Base-by-base conservation (phyloP, 2,329 filamentous ascomycete species). In the Ustulina deusta region DNA sequence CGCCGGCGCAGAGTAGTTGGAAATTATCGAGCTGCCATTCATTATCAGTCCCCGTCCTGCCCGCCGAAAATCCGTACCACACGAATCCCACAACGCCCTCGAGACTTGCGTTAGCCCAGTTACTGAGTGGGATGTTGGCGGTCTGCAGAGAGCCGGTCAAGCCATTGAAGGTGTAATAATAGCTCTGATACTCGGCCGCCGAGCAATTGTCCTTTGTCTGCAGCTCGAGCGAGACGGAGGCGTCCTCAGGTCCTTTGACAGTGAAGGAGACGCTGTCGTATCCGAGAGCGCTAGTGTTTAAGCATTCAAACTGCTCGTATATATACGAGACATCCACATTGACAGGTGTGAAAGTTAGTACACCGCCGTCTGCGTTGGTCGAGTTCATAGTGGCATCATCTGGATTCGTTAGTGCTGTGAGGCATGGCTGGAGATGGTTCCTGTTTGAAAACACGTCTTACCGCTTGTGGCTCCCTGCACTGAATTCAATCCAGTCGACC, bases 121-220 rank as follows among this genome's bases (percentile, higher is more conserved):
- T 81, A 59, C 78, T 82, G 29, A 88, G 75, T 2, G 85, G 85
- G 22, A 89, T 72, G 6, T 80, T 85, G 65, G 87, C 73, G 5
- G 83, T 85, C 76, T 88, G 83, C 2, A 80, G 80, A 20, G 76
- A 74, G 29, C 85, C 85, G 6, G 83, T 87, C 57, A 88, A 73
- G 25, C 81, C 81, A 51, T 78, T 79, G n/a, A 86, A 73, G 6
- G 78, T 77, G 55, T 78, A 80, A 67, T 79, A 84, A 68, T 80
- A 79, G 67, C 85, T 87, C 52, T 74, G 65, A 49, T 75, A 76
- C 36, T 69, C 72, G 6, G 70, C 65, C 0, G 61, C 64, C 6
- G 55, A 44, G 57, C 76, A 76, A 17, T 71, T 60, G 3, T 54
- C 22, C 34, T 74, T 72, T 6, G 73, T 74, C 56, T 77, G 76